These are phyloP conservation scores for Panaeolus papilionaceus DNA, from an alignment of 768 basidiomycete genomes.

Conservation along the genomic window DNA sequence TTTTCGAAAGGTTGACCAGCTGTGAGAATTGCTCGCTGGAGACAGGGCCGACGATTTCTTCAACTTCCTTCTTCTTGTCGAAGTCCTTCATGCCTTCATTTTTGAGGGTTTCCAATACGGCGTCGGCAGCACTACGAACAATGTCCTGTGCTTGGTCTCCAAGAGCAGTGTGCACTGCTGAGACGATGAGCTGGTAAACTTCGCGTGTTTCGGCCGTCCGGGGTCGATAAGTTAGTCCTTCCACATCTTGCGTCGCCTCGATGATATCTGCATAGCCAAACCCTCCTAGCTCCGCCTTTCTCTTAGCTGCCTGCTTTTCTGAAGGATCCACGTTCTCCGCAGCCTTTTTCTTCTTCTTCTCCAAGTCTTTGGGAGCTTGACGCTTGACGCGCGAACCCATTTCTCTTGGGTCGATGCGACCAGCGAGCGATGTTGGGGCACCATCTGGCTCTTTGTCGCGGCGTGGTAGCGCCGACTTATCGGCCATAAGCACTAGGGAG, in stretches of 20 bases:
- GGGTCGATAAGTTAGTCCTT: conserved; percentile 92
- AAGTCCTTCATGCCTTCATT: conserved; percentile 91
- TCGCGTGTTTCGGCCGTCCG: conserved; percentile 94
- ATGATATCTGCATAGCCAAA: conserved; percentile 92
- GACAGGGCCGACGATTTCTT: conserved; percentile 72
- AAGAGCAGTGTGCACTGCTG: conserved; percentile 79
- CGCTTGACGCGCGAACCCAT: conserved; percentile 94
- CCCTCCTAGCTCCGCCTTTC: conserved; percentile 65
- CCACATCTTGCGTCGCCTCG: conserved; percentile 91
- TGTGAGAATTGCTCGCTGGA: conserved; percentile 81
- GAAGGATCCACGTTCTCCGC: conserved; percentile 60
- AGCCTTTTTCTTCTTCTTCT: conserved; percentile 94
- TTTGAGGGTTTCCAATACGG: conserved; percentile 87
- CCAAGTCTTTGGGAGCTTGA: conserved; percentile 84
- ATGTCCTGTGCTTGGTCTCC: conserved; percentile 98
- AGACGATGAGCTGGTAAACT: conserved; percentile 91
- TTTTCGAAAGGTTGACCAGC: conserved; percentile 86
- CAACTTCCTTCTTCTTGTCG: conserved; percentile 95
- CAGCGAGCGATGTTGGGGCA: conserved; percentile 90
- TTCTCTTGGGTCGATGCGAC: conserved; percentile 85
- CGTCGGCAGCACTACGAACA: conserved; percentile 94
- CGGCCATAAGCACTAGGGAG: conserved; percentile 93
- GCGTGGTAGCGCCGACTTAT: conserved; percentile 78
- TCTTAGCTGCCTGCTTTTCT: conserved; percentile 62
- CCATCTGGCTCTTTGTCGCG: conserved; percentile 98